A percentile compares a stretch with the other conserved stretches of the same genome.
Conservation (phyloP, 495 filamentous ascomycete genomes). For the Penicilliopsis zonata region DNA sequence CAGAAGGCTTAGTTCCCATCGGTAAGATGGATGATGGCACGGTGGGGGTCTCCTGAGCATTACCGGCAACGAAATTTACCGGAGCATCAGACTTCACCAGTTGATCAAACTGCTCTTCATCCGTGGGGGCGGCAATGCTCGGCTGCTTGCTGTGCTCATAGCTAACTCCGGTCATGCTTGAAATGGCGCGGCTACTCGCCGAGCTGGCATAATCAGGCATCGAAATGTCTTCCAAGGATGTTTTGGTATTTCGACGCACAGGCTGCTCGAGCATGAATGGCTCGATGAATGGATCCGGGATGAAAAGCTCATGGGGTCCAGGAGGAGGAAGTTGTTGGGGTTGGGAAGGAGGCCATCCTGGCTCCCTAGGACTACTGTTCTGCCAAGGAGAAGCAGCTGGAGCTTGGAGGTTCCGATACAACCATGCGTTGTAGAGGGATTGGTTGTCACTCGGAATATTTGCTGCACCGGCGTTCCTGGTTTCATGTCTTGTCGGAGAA, state of each 20-base stretch:
- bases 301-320: slow-evolving; percentile 10
- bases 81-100: slow-evolving; percentile 32
- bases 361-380: slow-evolving; percentile 6
- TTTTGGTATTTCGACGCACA: slow-evolving; percentile 22
- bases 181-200: slow-evolving; percentile 29
- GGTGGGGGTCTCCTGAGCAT: slow-evolving; percentile 28
- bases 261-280: slow-evolving; percentile 18
- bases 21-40: slow-evolving; percentile 20
- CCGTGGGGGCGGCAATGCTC: slow-evolving; percentile 21
- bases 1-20: slow-evolving; percentile 14
- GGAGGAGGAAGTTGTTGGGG: too few relatives aligned
- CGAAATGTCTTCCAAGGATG: slow-evolving; percentile 35
- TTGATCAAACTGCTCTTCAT: slow-evolving; percentile 26
- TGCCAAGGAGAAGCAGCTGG: slow-evolving; percentile 10
- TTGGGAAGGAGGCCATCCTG: too few relatives aligned
- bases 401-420: slow-evolving; percentile 12
- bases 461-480: slow-evolving; percentile 4
- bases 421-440: slow-evolving; percentile 14
- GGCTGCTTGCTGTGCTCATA: slow-evolving; percentile 33
- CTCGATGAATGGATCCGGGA: slow-evolving; percentile 28
- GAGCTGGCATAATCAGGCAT: slow-evolving; percentile 41
- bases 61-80: slow-evolving; percentile 18
- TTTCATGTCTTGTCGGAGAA: slow-evolving; percentile 31
- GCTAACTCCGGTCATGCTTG: slow-evolving; percentile 31
- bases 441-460: slow-evolving; percentile 12